These are phyloP conservation scores for Jatropha curcas DNA, from an alignment of 345 rosid species.

Conservation along the genomic window DNA sequence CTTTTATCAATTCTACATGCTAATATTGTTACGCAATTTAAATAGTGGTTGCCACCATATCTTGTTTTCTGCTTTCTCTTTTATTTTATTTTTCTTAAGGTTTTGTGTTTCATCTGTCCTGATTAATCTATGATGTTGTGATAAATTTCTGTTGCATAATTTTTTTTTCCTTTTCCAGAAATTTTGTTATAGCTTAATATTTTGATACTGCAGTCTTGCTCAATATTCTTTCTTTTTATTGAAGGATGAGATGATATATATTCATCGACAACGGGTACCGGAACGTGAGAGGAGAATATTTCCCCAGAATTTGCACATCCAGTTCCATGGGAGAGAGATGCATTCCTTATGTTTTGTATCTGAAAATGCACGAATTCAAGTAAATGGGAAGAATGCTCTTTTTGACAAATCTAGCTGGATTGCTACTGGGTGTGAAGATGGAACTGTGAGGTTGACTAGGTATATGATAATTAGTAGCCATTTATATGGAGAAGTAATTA, in stretches of 20 bases:
- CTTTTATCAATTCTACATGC: not conserved
- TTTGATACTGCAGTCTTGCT: not conserved
- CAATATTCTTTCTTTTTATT: slow-evolving; percentile 1
- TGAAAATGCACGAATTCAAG: slow-evolving; percentile 36
- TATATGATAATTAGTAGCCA: slow-evolving; percentile 21
- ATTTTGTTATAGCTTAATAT: too few relatives aligned
- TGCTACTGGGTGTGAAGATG: slow-evolving; percentile 98
- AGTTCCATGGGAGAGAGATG: slow-evolving; percentile 95
- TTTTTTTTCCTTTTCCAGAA: too few relatives aligned
- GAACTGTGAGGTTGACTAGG: slow-evolving; percentile 96
- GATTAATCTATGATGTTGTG: too few relatives aligned
- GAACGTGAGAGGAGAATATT: slow-evolving; percentile 49
- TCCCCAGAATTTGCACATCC: slow-evolving; percentile 72
- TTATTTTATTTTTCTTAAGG: not conserved
- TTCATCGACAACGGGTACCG: slow-evolving; percentile 62
- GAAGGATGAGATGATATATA: slow-evolving; percentile 84
- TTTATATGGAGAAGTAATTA: not conserved
- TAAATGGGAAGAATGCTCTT: slow-evolving; percentile 30
- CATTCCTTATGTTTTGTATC: slow-evolving; percentile 82
- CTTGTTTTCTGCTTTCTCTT: not conserved
- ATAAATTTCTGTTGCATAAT: too few relatives aligned
- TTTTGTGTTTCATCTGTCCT: not conserved
- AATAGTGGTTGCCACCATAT: not conserved
- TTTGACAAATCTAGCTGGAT: slow-evolving; percentile 65
- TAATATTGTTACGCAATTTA: not conserved